Conservation (phyloP, 805 yeast species). For the Saccharomycopsis oosterbeekiorum region DNA sequence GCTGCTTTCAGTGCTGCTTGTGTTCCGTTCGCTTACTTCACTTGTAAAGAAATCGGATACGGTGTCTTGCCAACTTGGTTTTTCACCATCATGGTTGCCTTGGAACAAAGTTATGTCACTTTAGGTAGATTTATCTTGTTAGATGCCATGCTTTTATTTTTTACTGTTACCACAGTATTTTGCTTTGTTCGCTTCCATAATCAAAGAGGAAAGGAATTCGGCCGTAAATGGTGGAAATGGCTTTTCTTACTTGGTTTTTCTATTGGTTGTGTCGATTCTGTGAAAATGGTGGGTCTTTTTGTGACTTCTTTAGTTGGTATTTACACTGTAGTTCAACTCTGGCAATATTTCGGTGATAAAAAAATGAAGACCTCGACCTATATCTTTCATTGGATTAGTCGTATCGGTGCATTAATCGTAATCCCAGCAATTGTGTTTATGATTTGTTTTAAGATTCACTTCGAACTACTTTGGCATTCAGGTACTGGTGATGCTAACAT, state of each 20-base stretch:
- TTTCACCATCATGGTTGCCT: slow-evolving; percentile 65
- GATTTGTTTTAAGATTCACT: slow-evolving; percentile 63
- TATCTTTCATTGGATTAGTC: slow-evolving; percentile 53
- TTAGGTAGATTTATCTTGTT: slow-evolving; percentile 82
- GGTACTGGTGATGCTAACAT: slow-evolving; percentile 78
- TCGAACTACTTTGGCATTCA: slow-evolving; percentile 58
- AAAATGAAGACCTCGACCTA: slow-evolving; percentile 42
- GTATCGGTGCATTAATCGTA: slow-evolving; percentile 52
- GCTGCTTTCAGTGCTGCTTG: slow-evolving; percentile 75
- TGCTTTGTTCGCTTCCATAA: slow-evolving; percentile 65
- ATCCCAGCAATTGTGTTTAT: slow-evolving; percentile 57
- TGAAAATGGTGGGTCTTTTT: slow-evolving; percentile 94
- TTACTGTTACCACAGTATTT: slow-evolving; percentile 75
- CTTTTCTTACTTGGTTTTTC: slow-evolving; percentile 70
- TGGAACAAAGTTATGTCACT: slow-evolving; percentile 77
- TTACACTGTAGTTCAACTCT: slow-evolving; percentile 79
- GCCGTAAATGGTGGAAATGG: slow-evolving; percentile 92
- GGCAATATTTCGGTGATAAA: slow-evolving; percentile 72
- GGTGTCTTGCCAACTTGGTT: slow-evolving; percentile 66
- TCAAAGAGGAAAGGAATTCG: slow-evolving; percentile 39
- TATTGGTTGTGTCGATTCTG: slow-evolving; percentile 86
- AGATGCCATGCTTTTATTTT: slow-evolving; percentile 84
- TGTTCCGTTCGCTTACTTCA: slow-evolving; percentile 79
- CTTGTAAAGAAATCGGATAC: slow-evolving; percentile 68
- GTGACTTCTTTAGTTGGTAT: slow-evolving; percentile 83